Evolutionary conservation across 1,139 yeast genomes (phyloP).

Genomic region (Hemisphaericaspora lyxosophila): DNA sequence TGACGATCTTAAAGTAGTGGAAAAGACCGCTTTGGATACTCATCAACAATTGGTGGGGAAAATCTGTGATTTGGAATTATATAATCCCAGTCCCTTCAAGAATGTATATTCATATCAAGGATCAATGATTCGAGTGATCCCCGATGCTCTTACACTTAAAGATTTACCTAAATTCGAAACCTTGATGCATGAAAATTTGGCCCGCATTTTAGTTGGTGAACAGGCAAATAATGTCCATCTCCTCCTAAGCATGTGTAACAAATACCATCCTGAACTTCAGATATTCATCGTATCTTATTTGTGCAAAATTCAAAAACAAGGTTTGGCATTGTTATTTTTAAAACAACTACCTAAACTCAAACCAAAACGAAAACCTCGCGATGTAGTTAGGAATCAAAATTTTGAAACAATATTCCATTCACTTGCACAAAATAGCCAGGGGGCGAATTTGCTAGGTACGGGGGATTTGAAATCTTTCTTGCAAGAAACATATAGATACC

Average conservation of each 20-base stretch:
- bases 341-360: constrained; percentile 19
- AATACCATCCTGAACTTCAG: constrained; percentile 27
- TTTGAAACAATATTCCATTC: constrained; percentile 8
- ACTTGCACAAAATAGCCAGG: too few relatives aligned
- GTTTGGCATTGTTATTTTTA: constrained; percentile 29
- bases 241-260: background rate
- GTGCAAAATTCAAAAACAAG: constrained; percentile 24
- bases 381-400: constrained; percentile 8
- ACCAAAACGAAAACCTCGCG: constrained; percentile 9
- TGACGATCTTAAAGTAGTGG: constrained; percentile 7
- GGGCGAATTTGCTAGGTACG: too few relatives aligned
- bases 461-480: too few relatives aligned
- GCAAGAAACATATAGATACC: too few relatives aligned
- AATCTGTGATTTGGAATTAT: constrained; percentile 16
- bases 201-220: constrained; percentile 14
- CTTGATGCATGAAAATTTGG: constrained; percentile 21
- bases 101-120: constrained; percentile 27
- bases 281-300: constrained; percentile 28
- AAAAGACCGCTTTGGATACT: constrained; percentile 17
- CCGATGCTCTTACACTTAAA: constrained; percentile 24
- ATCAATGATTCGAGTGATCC: constrained; percentile 22
- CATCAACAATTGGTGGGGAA: constrained; percentile 20
- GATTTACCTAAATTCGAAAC: constrained; percentile 34
- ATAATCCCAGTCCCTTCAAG: constrained; percentile 28
- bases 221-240: constrained; percentile 13